Evolutionary conservation across 352 stramenopile species (phyloP).

Genomic region (Globisporangium nagaii): DNA sequence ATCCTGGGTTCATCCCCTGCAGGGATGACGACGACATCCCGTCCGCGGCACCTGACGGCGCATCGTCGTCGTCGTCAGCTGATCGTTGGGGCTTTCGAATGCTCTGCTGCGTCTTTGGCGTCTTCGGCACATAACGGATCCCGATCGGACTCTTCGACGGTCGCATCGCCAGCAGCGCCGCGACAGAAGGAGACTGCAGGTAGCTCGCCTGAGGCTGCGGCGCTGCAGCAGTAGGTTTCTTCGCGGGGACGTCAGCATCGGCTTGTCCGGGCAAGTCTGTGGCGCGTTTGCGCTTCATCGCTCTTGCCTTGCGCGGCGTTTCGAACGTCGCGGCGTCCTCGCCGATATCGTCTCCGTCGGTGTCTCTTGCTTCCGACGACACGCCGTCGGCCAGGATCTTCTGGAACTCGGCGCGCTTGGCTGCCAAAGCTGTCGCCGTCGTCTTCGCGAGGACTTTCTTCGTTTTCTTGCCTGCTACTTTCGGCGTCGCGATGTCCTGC

Average conservation of each 20-base stretch:
- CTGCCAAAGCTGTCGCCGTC: conserved; percentile 19
- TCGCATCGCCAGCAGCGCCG: conserved; percentile 16
- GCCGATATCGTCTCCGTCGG: conserved; percentile 7
- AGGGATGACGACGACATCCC: too few species aligned
- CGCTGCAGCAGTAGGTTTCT: not conserved
- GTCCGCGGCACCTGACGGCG: not conserved
- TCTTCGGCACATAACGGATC: conserved; percentile 15
- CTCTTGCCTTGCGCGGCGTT: conserved; percentile 21
- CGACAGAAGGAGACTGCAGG: conserved; percentile 11
- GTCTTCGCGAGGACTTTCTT: conserved; percentile 33
- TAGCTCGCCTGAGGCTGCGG: not conserved
- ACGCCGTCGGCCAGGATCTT: conserved; percentile 23
- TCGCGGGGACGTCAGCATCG: not conserved
- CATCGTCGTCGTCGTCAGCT: conserved; percentile 2
- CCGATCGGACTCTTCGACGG: conserved; percentile 16
- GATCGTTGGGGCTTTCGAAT: conserved; percentile 8
- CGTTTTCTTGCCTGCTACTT: conserved; percentile 50
- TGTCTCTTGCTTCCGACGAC: not conserved
- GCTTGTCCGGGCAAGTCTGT: conserved; percentile 6
- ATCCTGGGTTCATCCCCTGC: conserved; percentile 36
- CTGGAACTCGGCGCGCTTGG: conserved; percentile 45
- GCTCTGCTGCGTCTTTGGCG: conserved; percentile 13
- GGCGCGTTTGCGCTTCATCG: conserved; percentile 22
- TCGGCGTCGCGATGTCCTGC: conserved; percentile 62
- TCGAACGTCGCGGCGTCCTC: conserved; percentile 18